phyloP scores from a whole-genome alignment of 345 rosid species.

The Populus pruinosa region DNA sequence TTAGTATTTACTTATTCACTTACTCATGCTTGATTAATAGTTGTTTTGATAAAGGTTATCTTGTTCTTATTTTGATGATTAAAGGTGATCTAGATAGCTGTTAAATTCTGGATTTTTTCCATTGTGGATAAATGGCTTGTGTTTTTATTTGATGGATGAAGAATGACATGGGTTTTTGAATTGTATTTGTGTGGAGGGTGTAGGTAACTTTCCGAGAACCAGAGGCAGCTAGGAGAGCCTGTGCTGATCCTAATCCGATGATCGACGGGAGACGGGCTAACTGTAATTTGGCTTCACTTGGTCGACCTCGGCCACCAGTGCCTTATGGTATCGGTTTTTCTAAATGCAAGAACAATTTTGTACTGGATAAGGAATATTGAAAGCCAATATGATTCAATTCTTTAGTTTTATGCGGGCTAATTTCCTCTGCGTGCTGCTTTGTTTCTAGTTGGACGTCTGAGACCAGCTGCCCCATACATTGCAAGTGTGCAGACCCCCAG shows the following conservation, averaged over 20 bases:
- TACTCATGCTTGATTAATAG: too few relatives aligned
- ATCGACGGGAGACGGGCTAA: conserved; percentile 96
- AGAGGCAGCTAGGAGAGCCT: conserved; percentile 93
- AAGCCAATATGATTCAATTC: neutral
- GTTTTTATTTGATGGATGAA: conserved; percentile 6
- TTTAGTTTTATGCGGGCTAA: neutral
- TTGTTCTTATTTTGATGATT: neutral
- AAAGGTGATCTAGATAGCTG: neutral
- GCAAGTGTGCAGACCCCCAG: conserved; percentile 60
- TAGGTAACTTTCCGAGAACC: conserved; percentile 98
- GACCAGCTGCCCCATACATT: conserved; percentile 56
- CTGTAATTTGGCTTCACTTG: conserved; percentile 94
- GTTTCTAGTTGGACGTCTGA: conserved; percentile 50
- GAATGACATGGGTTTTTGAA: conserved; percentile 41
- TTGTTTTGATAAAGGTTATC: neutral
- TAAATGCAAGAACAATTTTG: neutral
- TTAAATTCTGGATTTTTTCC: neutral
- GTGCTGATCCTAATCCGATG: conserved; percentile 74
- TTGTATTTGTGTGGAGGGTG: conserved; percentile 61
- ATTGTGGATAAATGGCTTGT: neutral
- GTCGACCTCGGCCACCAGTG: conserved; percentile 63
- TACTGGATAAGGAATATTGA: neutral
- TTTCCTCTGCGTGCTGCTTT: neutral
- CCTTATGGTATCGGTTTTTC: conserved; percentile 45
- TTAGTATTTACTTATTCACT: conserved; percentile 39